Evolutionary conservation across 1,284 basidiomycete species (phyloP).

Genomic region (Ganoderma sinense): DNA sequence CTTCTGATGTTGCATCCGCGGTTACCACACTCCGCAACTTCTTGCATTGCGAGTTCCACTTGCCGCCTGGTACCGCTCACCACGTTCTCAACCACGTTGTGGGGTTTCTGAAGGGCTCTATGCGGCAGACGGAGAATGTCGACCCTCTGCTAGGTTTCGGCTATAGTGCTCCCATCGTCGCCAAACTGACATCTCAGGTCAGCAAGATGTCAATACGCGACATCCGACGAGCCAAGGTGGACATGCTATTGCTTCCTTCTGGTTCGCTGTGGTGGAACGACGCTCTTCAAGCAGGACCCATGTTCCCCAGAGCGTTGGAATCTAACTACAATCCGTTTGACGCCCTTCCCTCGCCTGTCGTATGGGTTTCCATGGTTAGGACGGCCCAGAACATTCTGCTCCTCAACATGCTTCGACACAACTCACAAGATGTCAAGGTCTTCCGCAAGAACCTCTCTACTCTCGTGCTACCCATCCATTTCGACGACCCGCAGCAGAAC

Average conservation of each 20-base stretch:
- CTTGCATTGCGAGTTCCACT: slow-evolving; percentile 57
- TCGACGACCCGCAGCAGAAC: slow-evolving; percentile 41
- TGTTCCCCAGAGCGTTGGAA: slow-evolving; percentile 62
- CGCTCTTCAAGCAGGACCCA: slow-evolving; percentile 56
- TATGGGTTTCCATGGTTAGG: slow-evolving; percentile 69
- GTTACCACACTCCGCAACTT: slow-evolving; percentile 59
- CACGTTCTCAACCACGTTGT: slow-evolving; percentile 74
- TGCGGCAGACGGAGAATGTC: slow-evolving; percentile 52
- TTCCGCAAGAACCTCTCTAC: slow-evolving; percentile 75
- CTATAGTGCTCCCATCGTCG: slow-evolving; percentile 61
- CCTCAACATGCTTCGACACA: slow-evolving; percentile 68
- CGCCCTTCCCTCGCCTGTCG: slow-evolving; percentile 54
- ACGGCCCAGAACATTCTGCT: slow-evolving; percentile 79
- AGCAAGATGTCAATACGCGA: slow-evolving; percentile 79
- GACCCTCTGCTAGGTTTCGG: slow-evolving; percentile 62
- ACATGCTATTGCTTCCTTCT: slow-evolving; percentile 74
- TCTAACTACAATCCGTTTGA: slow-evolving; percentile 53
- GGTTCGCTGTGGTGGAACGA: slow-evolving; percentile 72
- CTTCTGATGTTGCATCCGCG: slow-evolving; percentile 53
- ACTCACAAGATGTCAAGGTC: slow-evolving; percentile 74
- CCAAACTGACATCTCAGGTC: slow-evolving; percentile 67
- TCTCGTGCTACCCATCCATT: slow-evolving; percentile 62
- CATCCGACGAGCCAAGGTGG: slow-evolving; percentile 77
- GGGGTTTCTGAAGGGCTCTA: slow-evolving; percentile 69
- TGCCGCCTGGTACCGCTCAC: slow-evolving; percentile 75